Evolutionary conservation across 495 filamentous ascomycete species (phyloP).

Genomic region (Hypoxylon rickii): DNA sequence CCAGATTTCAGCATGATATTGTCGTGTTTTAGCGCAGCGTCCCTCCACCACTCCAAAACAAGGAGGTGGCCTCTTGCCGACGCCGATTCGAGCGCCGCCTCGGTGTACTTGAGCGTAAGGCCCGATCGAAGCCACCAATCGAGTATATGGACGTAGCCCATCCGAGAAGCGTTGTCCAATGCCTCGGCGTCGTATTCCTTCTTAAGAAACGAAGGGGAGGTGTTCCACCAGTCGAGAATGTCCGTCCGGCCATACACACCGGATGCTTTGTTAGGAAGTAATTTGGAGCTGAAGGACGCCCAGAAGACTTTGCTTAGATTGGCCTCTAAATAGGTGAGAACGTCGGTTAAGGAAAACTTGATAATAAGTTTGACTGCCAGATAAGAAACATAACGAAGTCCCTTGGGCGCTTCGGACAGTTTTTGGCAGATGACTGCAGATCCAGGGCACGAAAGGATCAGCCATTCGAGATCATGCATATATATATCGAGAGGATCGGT

Average conservation of each 20-base stretch:
- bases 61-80: constrained; percentile 79
- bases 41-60: constrained; percentile 91
- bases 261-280: constrained; percentile 82
- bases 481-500: constrained; percentile 56
- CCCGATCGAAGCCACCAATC: constrained; percentile 90
- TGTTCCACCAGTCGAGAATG: constrained; percentile 85
- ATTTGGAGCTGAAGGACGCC: constrained; percentile 77
- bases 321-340: constrained; percentile 80
- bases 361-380: constrained; percentile 86
- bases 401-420: constrained; percentile 66
- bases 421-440: constrained; percentile 68
- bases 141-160: constrained; percentile 80
- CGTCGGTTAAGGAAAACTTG: constrained; percentile 79
- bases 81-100: constrained; percentile 83
- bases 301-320: constrained; percentile 79
- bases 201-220: constrained; percentile 71
- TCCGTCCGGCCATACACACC: constrained; percentile 83
- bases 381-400: constrained; percentile 74
- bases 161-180: constrained; percentile 81
- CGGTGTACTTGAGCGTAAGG: constrained; percentile 80
- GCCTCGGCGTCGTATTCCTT: constrained; percentile 78
- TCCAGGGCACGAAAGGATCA: constrained; percentile 68
- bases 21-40: constrained; percentile 53
- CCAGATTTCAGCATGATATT: constrained; percentile 68
- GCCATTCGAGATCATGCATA: constrained; percentile 73